These are phyloP conservation scores for Monosporozyma aerobia DNA, from an alignment of 805 yeast genomes.

Conservation along the genomic window DNA sequence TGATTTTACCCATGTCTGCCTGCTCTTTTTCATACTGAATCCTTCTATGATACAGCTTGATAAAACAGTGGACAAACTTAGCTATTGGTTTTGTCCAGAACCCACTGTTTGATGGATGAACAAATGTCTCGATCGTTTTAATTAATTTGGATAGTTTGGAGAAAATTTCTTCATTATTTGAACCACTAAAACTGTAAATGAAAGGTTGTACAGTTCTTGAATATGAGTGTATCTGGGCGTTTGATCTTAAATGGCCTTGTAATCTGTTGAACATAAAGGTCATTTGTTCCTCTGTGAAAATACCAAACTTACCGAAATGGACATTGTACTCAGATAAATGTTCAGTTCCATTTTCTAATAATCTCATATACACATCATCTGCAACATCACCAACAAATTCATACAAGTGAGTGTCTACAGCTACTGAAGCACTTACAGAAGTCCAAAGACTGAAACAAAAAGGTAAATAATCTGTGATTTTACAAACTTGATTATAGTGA, in stretches of 20 bases:
- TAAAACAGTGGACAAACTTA: constrained; percentile 49
- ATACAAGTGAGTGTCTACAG: constrained; percentile 55
- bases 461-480: constrained; percentile 50
- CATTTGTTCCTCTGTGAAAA: constrained; percentile 56
- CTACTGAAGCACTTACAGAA: constrained; percentile 37
- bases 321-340: background rate
- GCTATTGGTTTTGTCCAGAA: constrained; percentile 71
- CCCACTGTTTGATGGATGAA: constrained; percentile 90
- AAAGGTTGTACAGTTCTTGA: constrained; percentile 39
- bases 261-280: constrained; percentile 50
- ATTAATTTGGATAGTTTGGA: constrained; percentile 45
- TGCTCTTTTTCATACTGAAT: constrained; percentile 35
- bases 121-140: constrained; percentile 66
- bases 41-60: constrained; percentile 53
- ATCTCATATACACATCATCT: constrained; percentile 34
- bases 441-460: constrained; percentile 68
- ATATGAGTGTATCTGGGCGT: constrained; percentile 33
- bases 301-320: constrained; percentile 46
- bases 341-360: constrained; percentile 15
- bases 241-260: constrained; percentile 33
- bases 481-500: constrained; percentile 26
- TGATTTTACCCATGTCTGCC: constrained; percentile 26
- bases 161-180: constrained; percentile 36
- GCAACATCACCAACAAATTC: constrained; percentile 57
- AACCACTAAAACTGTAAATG: constrained; percentile 53